Evolutionary conservation across 1,284 basidiomycete genomes (phyloP).

Genomic region (Cutaneotrichosporon sp.): DNA sequence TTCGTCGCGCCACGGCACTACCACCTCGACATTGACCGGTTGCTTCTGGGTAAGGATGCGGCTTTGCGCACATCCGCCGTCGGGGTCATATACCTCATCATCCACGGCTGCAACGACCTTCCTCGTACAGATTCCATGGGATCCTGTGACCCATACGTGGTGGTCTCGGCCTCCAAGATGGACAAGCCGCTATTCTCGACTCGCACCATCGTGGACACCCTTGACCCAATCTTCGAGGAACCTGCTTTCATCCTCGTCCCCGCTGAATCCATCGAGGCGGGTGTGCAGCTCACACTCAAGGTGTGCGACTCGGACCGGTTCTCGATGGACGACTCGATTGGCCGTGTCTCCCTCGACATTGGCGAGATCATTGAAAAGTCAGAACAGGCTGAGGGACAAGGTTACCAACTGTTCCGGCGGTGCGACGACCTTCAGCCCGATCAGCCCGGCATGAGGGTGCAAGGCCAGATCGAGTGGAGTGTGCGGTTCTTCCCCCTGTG

Average conservation of each 20-base stretch:
- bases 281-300: conserved; percentile 41
- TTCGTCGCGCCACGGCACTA: conserved; percentile 46
- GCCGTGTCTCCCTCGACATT: conserved; percentile 48
- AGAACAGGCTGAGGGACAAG: conserved; percentile 12
- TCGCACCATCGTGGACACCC: conserved; percentile 41
- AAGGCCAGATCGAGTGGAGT: conserved; percentile 41
- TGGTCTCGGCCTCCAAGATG: conserved; percentile 42
- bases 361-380: conserved; percentile 42
- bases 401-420: conserved; percentile 28
- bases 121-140: conserved; percentile 44
- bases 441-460: conserved; percentile 33
- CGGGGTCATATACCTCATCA: conserved; percentile 44
- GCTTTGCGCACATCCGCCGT: conserved; percentile 35
- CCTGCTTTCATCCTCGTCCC: conserved; percentile 42
- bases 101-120: conserved; percentile 40
- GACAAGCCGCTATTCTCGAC: conserved; percentile 47
- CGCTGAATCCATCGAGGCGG: conserved; percentile 41
- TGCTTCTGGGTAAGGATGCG: conserved; percentile 43
- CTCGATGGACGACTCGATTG: conserved; percentile 50
- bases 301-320: conserved; percentile 50
- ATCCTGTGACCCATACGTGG: conserved; percentile 47
- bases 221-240: conserved; percentile 47
- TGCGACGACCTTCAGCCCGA: conserved; percentile 30
- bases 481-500: conserved; percentile 44
- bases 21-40: conserved; percentile 45